These are phyloP conservation scores for Suillus subluteus DNA, from an alignment of 768 basidiomycete species.

Conservation along the genomic window DNA sequence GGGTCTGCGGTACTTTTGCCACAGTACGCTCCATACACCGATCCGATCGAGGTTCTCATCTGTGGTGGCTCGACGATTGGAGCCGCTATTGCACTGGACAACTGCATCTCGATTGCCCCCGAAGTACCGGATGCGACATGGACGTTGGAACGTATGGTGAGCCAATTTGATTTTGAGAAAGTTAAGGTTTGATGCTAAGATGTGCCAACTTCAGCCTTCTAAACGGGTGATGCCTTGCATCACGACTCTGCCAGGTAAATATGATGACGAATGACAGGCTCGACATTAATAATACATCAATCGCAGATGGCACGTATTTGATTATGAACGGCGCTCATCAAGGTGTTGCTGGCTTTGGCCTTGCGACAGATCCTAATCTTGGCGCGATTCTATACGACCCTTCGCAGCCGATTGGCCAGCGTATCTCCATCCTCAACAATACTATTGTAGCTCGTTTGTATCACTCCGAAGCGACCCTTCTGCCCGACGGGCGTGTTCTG, in stretches of 20 bases:
- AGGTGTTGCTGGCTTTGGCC: conserved; percentile 75
- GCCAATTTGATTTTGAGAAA: conserved; percentile 22
- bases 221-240: conserved; percentile 79
- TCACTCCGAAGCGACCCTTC: conserved; percentile 75
- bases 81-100: conserved; percentile 57
- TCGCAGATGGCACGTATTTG: conserved; percentile 65
- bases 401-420: conserved; percentile 54
- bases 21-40: conserved; percentile 72
- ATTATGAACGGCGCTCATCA: conserved; percentile 76
- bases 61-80: conserved; percentile 77
- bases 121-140: conserved; percentile 65
- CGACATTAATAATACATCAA: neutral
- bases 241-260: conserved; percentile 58
- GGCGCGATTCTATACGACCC: conserved; percentile 75
- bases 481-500: conserved; percentile 75
- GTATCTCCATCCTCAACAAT: conserved; percentile 65
- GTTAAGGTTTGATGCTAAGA: conserved; percentile 1
- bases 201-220: conserved; percentile 50
- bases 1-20: conserved; percentile 74
- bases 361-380: conserved; percentile 65
- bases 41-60: conserved; percentile 66
- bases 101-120: conserved; percentile 71
- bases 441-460: conserved; percentile 79
- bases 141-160: conserved; percentile 79
- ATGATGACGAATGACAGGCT: conserved; percentile 1